Evolutionary conservation across 2,329 filamentous ascomycete genomes (phyloP), one percentile per base, ranked within the genome.

Genomic region (Talaromyces amestolkiae): DNA sequence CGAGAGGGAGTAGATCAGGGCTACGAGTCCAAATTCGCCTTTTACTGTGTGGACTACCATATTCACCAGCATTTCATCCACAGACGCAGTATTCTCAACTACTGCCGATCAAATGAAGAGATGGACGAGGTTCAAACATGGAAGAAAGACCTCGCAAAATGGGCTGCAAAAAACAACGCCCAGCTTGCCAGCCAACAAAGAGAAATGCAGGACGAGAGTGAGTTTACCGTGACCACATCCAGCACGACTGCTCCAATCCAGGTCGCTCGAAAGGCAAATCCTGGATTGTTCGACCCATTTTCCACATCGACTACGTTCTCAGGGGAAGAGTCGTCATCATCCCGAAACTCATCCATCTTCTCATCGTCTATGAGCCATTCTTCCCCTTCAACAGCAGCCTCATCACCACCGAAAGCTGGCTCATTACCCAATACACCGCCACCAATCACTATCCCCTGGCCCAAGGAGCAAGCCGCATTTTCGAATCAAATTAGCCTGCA

Each of bases 31-130:
- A 65, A 3, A 66, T 72, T 73, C 39, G 74, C 74, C 3, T 71
- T 71, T 39, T 77, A 76, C 49, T 68, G 68, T 17, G 68, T 75
- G 3, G 74, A 76, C 49, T 74, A 69, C n/a, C 76, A 77, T 58
- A 71, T 77, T 22, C 72, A 73, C 15, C 70, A 75, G 22, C 76
- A 77, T 49, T 71, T 72, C 35, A 67, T 74, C 24, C 35, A 65
- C 2, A 66, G 68, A 2, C 67, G 71, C 3, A 71, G 72, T 0
- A 43, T 71, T 10, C 39, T 77, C 8, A 68, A 67, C 1, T 56
- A 77, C n/a, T 77, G 75, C 56, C 74, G 74, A 15, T 69, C 73
- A 24, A 66, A 67, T 11, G 62, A 68, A 1, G 76, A 77, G 33
- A 61, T 76, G 53, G 67, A 71, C 8, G 68, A 73, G 6, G 45